These are phyloP conservation scores for Endocarpon pusillum DNA, from an alignment of 495 filamentous ascomycete genomes.

Conservation along the genomic window DNA sequence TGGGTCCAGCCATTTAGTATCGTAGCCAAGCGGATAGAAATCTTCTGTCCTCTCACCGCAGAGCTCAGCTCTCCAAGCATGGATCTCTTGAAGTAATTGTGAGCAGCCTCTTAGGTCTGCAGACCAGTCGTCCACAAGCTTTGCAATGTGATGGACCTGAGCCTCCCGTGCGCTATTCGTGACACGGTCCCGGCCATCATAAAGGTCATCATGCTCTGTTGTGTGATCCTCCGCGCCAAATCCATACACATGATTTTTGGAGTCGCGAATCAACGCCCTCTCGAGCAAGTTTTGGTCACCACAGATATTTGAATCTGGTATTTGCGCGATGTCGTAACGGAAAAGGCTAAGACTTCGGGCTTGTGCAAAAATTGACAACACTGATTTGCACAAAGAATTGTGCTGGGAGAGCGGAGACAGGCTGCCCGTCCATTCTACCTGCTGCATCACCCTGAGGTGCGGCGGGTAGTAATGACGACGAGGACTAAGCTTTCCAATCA, in stretches of 20 bases:
- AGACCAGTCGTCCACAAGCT: conserved; percentile 10
- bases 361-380: conserved; percentile 24
- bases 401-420: conserved; percentile 35
- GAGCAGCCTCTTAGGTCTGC: conserved; percentile 2
- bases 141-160: conserved; percentile 6
- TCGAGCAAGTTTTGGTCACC: conserved; percentile 15
- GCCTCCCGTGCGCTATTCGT: conserved; percentile 4
- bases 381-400: conserved; percentile 28
- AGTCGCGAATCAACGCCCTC: conserved; percentile 28
- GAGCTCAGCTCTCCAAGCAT: conserved; percentile 6
- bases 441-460: conserved; percentile 30
- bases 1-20: too few species aligned
- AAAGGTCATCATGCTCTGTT: conserved; percentile 16
- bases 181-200: conserved; percentile 11
- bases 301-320: conserved; percentile 4
- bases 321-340: conserved; percentile 4
- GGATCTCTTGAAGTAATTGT: conserved; percentile 6
- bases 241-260: conserved; percentile 26
- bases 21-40: too few species aligned
- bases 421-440: conserved; percentile 25
- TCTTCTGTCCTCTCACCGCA: background rate
- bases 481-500: conserved; percentile 37
- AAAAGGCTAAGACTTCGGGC: conserved; percentile 11
- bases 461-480: conserved; percentile 37
- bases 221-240: conserved; percentile 37